These are phyloP conservation scores for Pseudogymnoascus destructans DNA, from an alignment of 2,329 filamentous ascomycete genomes.

Conservation along the genomic window DNA sequence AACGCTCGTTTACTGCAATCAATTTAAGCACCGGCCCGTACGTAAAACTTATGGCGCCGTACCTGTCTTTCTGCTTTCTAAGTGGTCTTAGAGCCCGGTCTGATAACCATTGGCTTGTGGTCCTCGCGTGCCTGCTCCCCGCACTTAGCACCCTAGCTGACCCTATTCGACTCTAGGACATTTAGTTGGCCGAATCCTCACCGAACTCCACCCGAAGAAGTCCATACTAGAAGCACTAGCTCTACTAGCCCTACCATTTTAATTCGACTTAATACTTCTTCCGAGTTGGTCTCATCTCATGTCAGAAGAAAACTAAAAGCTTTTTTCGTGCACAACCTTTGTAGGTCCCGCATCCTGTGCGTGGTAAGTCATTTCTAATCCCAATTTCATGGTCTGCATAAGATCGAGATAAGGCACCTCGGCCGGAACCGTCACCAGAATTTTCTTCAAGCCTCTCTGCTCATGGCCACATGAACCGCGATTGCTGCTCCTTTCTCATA, in stretches of 20 bases:
- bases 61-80: not conserved
- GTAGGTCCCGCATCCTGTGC: not conserved
- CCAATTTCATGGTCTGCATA: slow-evolving; percentile 6
- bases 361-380: slow-evolving; percentile 7
- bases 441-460: slow-evolving; percentile 5
- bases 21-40: no score
- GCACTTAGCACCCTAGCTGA: not conserved
- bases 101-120: slow-evolving; percentile 5
- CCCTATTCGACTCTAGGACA: not conserved
- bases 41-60: no score
- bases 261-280: not conserved
- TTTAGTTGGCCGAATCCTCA: not conserved
- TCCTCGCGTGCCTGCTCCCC: not conserved
- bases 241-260: not conserved
- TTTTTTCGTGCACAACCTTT: slow-evolving; percentile 7
- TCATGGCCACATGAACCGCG: not conserved
- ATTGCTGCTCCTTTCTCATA: not conserved
- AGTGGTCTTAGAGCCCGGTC: not conserved
- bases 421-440: slow-evolving; percentile 3
- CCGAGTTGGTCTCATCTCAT: not conserved
- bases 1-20: no score
- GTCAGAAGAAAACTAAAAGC: slow-evolving; percentile 5
- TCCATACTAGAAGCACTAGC: not conserved
- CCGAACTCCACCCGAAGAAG: not conserved
- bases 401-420: slow-evolving; percentile 5